phyloP scores from a whole-genome alignment of 2,329 filamentous ascomycete genomes.

The Celoporthe dispersa region DNA sequence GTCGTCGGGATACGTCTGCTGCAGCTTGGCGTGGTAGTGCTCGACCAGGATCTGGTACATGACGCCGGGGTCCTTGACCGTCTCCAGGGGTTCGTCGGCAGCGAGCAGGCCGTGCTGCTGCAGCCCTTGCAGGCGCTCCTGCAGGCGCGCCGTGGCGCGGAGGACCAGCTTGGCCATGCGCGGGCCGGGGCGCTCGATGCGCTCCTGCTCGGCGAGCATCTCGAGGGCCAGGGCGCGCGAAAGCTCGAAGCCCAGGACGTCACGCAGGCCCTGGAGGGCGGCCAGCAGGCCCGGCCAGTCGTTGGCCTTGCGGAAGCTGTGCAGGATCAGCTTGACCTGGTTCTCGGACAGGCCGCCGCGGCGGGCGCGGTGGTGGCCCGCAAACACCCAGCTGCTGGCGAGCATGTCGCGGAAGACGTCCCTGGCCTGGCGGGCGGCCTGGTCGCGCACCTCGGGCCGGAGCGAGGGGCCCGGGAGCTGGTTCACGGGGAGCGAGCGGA shows the following conservation, averaged over 20 bases:
- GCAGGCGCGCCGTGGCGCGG: slow-evolving; percentile 26
- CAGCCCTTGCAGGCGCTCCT: slow-evolving; percentile 17
- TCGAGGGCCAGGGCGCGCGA: slow-evolving; percentile 40
- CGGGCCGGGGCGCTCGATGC: slow-evolving; percentile 29
- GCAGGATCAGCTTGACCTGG: slow-evolving; percentile 40
- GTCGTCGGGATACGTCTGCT: background rate
- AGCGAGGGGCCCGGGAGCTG: slow-evolving; percentile 7
- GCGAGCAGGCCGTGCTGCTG: slow-evolving; percentile 4
- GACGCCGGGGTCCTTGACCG: slow-evolving; percentile 19
- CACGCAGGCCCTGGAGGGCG: slow-evolving; percentile 40
- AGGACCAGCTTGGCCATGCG: slow-evolving; percentile 27
- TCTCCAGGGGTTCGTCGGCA: background rate
- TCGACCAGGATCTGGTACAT: slow-evolving; percentile 23
- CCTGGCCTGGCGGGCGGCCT: slow-evolving; percentile 33
- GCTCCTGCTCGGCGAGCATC: slow-evolving; percentile 37
- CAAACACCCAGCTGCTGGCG: slow-evolving; percentile 34
- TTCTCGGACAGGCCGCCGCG: slow-evolving; percentile 31
- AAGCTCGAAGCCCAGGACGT: slow-evolving; percentile 38
- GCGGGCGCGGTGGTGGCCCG: slow-evolving; percentile 22
- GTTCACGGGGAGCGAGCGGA: slow-evolving; percentile 61
- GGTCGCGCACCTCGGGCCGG: background rate
- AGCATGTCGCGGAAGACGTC: slow-evolving; percentile 40
- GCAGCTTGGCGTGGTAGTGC: slow-evolving; percentile 25
- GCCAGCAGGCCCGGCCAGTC: slow-evolving; percentile 53
- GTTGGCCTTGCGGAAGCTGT: slow-evolving; percentile 49